Evolutionary conservation across 345 rosid genomes (phyloP), one percentile per base, ranked within the genome.

Genomic region (Ricinus communis): DNA sequence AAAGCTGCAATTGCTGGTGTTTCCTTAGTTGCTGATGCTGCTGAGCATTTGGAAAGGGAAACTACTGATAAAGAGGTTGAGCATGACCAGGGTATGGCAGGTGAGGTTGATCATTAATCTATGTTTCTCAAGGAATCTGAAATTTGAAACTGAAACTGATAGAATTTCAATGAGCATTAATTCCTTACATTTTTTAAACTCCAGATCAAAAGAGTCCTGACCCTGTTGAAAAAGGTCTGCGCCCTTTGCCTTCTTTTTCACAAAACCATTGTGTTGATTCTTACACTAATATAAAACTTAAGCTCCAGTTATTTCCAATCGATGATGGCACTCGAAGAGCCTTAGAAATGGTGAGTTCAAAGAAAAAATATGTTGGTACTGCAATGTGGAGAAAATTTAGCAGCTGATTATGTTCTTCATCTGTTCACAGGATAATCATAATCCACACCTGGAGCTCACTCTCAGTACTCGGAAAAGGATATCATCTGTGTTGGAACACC

Each of bases 11-110:
- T 89, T 69, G 98, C 96, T 78, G 99, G 99, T 69, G 99, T 93
- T 83, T 93, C 99, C 65, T 82, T 96, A 84, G 99, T 93, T 79
- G 99, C 99, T 70, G 98, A 93, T 78, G 99, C 99, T 77, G 98
- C 99, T 72, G 99, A 90, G 80, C 99, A 96, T 82, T 80, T 96
- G 79, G 98, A 96, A 80, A 88, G 88, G 73, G 72, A 87, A 31
- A 75, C 85, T 57, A 76, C 71, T 68, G 84, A 83, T 70, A 86
- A 87, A 69, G 89, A 85, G 74, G 76, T 81, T 76, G 84, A 87
- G 73, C 72, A 50, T 79, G 86, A 79, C 45, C 82, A 81, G 68
- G 84, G 84, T 82, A 66, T 69, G 71, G 65, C 74, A 49, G 81
- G 75, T 81, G 57, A 70, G 67, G 56, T 69, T 70, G 46, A 74